Conservation (phyloP, 148 eudicot species). For the Vaccinium macrocarpon region DNA sequence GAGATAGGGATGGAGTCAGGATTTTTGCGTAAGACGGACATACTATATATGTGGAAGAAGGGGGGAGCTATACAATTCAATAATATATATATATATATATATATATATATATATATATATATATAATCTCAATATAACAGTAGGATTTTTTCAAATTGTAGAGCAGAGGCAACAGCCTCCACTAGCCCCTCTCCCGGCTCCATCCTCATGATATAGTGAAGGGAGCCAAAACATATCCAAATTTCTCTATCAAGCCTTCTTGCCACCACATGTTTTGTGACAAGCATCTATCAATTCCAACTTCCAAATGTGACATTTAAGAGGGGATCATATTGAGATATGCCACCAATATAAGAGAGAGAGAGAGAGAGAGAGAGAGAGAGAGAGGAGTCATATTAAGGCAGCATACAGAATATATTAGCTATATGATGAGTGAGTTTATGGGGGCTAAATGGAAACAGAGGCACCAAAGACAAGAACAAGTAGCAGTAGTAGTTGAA, state of each 20-base stretch:
- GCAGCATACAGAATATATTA: background rate
- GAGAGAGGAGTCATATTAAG: constrained; percentile 11
- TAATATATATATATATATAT: too few relatives aligned
- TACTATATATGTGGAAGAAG: too few relatives aligned
- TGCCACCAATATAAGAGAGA: background rate
- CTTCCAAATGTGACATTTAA: background rate
- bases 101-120: too few relatives aligned
- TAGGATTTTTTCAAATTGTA: too few relatives aligned
- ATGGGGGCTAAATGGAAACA: constrained; percentile 43
- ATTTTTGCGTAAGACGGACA: too few relatives aligned
- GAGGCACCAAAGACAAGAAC: constrained; percentile 42
- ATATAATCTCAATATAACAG: too few relatives aligned
- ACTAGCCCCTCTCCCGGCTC: too few relatives aligned
- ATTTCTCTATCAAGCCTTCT: background rate
- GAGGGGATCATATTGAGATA: constrained; percentile 12
- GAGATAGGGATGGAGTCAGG: too few relatives aligned
- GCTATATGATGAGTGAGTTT: constrained; percentile 34
- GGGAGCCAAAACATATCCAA: constrained; percentile 23
- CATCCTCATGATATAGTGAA: too few relatives aligned
- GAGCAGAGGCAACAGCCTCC: too few relatives aligned
- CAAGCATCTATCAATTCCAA: constrained; percentile 19
- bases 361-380: background rate
- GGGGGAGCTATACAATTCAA: too few relatives aligned
- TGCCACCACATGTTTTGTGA: constrained; percentile 28
- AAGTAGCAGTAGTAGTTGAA: constrained; percentile 25